A percentile compares a stretch with the other conserved stretches of the same genome.
phyloP scores from a whole-genome alignment of 1,284 basidiomycete genomes.

The Exobasidium cylindrosporum region DNA sequence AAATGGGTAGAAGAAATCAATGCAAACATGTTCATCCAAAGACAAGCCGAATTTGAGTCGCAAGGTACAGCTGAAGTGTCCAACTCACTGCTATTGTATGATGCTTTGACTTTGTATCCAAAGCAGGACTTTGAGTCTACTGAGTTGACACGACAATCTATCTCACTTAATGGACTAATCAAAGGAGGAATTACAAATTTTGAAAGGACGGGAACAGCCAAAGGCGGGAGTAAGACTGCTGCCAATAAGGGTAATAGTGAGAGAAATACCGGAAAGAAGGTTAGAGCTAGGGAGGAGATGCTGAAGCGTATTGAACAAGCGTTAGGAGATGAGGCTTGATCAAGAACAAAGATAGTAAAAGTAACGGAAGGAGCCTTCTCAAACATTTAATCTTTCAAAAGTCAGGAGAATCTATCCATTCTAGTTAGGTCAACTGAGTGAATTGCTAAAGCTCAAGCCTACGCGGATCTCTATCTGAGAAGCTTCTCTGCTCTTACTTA shows the following conservation, averaged over 20 bases:
- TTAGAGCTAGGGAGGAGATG: background rate
- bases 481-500: too few species aligned
- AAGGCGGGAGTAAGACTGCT: background rate
- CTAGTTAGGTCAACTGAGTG: too few species aligned
- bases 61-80: background rate
- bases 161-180: background rate
- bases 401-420: too few species aligned
- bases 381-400: too few species aligned
- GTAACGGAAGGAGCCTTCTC: too few species aligned
- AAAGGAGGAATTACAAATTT: background rate
- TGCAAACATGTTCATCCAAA: background rate
- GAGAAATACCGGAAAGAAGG: background rate
- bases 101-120: conserved; percentile 1
- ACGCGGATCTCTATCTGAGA: too few species aligned
- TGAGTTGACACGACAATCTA: background rate
- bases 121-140: conserved; percentile 1
- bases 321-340: background rate
- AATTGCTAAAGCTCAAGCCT: too few species aligned
- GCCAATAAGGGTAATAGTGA: background rate
- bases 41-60: background rate
- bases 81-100: background rate
- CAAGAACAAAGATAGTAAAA: too few species aligned
- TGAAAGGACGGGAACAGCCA: background rate
- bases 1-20: background rate
- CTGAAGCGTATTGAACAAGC: background rate